These are phyloP conservation scores for Hyphopichia burtonii DNA, from an alignment of 1,139 yeast species.

Conservation along the genomic window DNA sequence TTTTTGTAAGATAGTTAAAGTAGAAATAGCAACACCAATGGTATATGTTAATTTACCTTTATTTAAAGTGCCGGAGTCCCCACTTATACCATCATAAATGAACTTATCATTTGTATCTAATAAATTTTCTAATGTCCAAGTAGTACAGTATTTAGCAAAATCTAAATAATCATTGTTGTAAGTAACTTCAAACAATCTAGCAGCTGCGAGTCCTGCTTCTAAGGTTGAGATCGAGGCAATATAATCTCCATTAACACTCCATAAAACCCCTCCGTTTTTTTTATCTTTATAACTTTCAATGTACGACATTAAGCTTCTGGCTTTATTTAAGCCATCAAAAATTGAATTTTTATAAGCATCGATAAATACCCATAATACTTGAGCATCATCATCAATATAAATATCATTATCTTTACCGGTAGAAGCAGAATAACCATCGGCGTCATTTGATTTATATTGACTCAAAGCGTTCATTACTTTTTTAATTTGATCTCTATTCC, in stretches of 20 bases:
- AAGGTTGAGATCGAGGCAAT: slow-evolving; percentile 35
- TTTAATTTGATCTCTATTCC: neutral
- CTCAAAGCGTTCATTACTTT: neutral
- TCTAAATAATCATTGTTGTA: slow-evolving; percentile 15
- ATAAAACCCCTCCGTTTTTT: slow-evolving; percentile 26
- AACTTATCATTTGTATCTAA: slow-evolving; percentile 15
- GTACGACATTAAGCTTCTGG: slow-evolving; percentile 15
- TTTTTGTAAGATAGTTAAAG: slow-evolving; percentile 12
- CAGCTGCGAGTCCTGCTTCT: slow-evolving; percentile 34
- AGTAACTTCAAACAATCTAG: slow-evolving; percentile 19
- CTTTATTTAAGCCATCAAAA: slow-evolving; percentile 13
- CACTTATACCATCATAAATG: slow-evolving; percentile 17
- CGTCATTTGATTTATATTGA: neutral
- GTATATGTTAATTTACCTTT: slow-evolving; percentile 19
- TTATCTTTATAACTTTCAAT: slow-evolving; percentile 18
- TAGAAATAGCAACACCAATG: slow-evolving; percentile 17
- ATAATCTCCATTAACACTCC: slow-evolving; percentile 24
- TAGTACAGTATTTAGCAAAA: slow-evolving; percentile 17
- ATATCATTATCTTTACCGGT: slow-evolving; percentile 25
- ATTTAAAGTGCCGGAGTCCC: slow-evolving; percentile 9
- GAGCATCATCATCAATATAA: slow-evolving; percentile 36
- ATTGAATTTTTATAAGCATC: slow-evolving; percentile 19
- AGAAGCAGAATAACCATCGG: slow-evolving; percentile 24
- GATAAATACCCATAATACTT: slow-evolving; percentile 29
- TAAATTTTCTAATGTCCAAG: slow-evolving; percentile 15